Evolutionary conservation across 257 asterid genomes (phyloP).

Genomic region (Ilex asprella): DNA sequence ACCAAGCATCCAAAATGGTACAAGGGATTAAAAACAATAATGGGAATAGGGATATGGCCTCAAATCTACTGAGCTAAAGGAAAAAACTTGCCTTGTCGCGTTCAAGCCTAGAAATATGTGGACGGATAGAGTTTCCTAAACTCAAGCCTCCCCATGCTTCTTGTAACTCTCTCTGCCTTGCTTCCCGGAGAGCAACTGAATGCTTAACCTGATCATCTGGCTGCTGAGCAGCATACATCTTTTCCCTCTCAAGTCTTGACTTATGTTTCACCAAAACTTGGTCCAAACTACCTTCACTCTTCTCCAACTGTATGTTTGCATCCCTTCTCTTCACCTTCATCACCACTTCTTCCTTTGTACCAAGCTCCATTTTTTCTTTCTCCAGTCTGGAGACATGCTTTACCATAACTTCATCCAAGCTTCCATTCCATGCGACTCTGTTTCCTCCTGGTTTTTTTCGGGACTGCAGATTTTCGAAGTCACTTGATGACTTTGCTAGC

Average conservation of each 20-base stretch:
- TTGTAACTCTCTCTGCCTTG: conserved; percentile 69
- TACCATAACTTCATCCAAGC: conserved; percentile 64
- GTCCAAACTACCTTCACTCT: conserved; percentile 46
- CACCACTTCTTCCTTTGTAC: conserved; percentile 30
- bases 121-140: conserved; percentile 75
- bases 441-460: conserved; percentile 17
- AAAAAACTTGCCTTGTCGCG: conserved; percentile 58
- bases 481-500: conserved; percentile 21
- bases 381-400: conserved; percentile 82
- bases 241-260: conserved; percentile 61
- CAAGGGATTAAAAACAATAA: not conserved
- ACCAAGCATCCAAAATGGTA: too few species aligned
- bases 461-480: conserved; percentile 5
- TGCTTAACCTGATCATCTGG: conserved; percentile 24
- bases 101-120: conserved; percentile 79
- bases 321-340: conserved; percentile 29
- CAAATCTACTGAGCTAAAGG: not conserved
- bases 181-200: conserved; percentile 53
- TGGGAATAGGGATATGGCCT: too few species aligned
- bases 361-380: conserved; percentile 44
- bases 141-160: conserved; percentile 93
- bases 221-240: conserved; percentile 28
- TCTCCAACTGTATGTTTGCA: conserved; percentile 17
- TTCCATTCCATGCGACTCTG: conserved; percentile 26
- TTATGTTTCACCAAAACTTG: conserved; percentile 59